Conservation (phyloP, 1,284 basidiomycete genomes). For the Phellinidium pouzarii region DNA sequence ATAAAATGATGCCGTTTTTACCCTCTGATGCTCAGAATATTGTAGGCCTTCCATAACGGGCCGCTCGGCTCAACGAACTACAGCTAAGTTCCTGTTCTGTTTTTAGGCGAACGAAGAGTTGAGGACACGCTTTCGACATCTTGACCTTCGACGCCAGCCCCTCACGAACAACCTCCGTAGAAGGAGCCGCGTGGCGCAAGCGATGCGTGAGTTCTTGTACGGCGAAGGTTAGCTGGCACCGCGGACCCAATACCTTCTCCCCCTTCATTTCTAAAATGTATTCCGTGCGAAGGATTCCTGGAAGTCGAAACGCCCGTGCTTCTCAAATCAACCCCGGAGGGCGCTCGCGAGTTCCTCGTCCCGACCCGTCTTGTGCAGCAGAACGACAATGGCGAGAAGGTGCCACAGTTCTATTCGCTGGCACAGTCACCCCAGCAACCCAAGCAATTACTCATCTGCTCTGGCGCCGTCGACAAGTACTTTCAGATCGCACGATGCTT, state of each 20-base stretch:
- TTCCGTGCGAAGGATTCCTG: constrained; percentile 58
- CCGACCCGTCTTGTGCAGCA: constrained; percentile 57
- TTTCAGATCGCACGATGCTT: constrained; percentile 94
- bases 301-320: constrained; percentile 93
- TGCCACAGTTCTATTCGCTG: constrained; percentile 78
- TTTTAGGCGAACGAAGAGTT: constrained; percentile 77
- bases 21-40: constrained; percentile 70
- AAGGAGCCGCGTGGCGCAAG: constrained; percentile 74
- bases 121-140: constrained; percentile 77
- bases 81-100: constrained; percentile 7
- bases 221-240: constrained; percentile 49
- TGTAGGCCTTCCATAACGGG: constrained; percentile 39
- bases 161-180: constrained; percentile 75
- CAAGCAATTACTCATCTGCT: constrained; percentile 89
- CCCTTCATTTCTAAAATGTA: constrained; percentile 9
- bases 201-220: constrained; percentile 70
- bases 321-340: constrained; percentile 91
- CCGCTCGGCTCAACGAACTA: neutral
- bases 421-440: constrained; percentile 95
- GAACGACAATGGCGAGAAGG: constrained; percentile 4
- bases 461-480: constrained; percentile 85
- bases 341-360: constrained; percentile 91
- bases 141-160: constrained; percentile 75
- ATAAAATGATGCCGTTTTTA: constrained; percentile 63
- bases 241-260: constrained; percentile 15